phyloP scores from a whole-genome alignment of 2,329 filamentous ascomycete genomes.

The Mycosphaerella sp. region DNA sequence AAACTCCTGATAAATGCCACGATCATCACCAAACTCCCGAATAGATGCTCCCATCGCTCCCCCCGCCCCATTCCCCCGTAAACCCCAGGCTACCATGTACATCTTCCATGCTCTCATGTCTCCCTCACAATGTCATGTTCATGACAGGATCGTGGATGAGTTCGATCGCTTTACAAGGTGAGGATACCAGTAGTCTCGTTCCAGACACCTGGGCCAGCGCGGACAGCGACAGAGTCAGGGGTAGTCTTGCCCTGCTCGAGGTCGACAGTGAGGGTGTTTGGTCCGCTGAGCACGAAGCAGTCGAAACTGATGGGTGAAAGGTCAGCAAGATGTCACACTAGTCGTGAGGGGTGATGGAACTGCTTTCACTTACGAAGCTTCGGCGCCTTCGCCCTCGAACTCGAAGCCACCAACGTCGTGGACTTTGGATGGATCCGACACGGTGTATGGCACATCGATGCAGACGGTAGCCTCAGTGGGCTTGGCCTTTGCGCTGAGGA shows the following conservation, averaged over 20 bases:
- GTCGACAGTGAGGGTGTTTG: neutral
- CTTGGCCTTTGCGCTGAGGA: neutral
- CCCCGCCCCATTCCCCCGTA: too few species aligned
- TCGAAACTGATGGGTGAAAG: neutral
- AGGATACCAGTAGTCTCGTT: neutral
- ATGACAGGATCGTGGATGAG: neutral
- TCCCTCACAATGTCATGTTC: neutral
- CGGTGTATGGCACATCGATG: neutral
- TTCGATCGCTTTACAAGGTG: neutral
- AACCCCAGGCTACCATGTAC: neutral
- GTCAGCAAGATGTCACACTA: neutral
- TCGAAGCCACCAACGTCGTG: neutral
- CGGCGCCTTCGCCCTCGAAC: neutral
- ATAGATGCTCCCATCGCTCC: too few species aligned
- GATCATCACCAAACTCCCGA: too few species aligned
- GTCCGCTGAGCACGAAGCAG: neutral
- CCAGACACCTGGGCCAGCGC: neutral
- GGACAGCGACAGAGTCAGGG: neutral
- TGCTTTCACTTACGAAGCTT: neutral
- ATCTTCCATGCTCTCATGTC: neutral
- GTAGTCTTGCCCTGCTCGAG: neutral
- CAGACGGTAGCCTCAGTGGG: neutral
- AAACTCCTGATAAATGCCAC: too few species aligned
- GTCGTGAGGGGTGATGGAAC: too few species aligned
- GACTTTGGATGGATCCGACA: neutral